These are phyloP conservation scores for Pyrenochaeta sp. DNA, from an alignment of 2,329 filamentous ascomycete species.

Conservation along the genomic window DNA sequence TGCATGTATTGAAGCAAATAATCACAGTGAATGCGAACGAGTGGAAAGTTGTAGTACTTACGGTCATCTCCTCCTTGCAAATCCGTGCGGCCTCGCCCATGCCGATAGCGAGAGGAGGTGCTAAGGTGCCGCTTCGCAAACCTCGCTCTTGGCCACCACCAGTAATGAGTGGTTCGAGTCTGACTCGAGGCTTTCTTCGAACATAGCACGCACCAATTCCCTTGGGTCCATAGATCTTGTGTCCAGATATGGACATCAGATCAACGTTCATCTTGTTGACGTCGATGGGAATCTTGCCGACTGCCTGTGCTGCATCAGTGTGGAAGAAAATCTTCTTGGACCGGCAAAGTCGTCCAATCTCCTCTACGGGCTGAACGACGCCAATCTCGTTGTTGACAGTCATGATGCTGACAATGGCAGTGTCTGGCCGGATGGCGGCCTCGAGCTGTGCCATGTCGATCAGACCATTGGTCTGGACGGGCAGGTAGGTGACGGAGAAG, in stretches of 20 bases:
- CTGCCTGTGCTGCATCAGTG: conserved; percentile 93
- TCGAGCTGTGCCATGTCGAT: conserved; percentile 84
- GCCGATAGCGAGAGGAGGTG: conserved; percentile 86
- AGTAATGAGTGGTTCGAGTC: conserved; percentile 93
- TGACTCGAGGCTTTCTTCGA: conserved; percentile 87
- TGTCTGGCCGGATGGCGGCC: conserved; percentile 89
- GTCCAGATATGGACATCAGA: conserved; percentile 97
- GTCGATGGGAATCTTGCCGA: conserved; percentile 97
- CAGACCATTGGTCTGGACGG: conserved; percentile 86
- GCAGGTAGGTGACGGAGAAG: conserved; percentile 95
- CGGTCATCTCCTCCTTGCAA: conserved; percentile 86
- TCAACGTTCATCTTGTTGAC: conserved; percentile 99
- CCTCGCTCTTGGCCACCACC: conserved; percentile 97
- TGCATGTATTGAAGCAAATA: conserved; percentile 85
- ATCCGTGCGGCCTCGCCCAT: conserved; percentile 96
- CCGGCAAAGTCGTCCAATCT: conserved; percentile 92
- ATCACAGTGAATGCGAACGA: conserved; percentile 64
- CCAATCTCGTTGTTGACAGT: conserved; percentile 99
- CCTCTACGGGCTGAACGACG: conserved; percentile 93
- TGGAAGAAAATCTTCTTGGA: conserved; percentile 97
- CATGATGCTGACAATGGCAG: conserved; percentile 94
- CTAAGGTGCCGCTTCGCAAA: conserved; percentile 89
- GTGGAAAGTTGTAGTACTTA: conserved; percentile 61
- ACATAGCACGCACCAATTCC: conserved; percentile 97
- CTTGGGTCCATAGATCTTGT: conserved; percentile 99